Conservation (phyloP, 257 asterid species). For the Nicotiana otophora region DNA sequence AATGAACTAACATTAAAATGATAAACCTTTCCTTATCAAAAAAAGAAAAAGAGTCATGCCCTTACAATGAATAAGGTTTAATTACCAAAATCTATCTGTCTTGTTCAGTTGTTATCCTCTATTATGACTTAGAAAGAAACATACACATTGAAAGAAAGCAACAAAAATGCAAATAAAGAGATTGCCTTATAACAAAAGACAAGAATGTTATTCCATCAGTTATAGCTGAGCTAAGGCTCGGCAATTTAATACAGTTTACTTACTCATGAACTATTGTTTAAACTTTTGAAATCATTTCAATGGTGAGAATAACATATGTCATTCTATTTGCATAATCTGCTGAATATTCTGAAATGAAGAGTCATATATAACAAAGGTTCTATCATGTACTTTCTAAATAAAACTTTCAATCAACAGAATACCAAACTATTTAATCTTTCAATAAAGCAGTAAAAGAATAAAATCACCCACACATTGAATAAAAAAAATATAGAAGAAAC, state of each 20-base stretch:
- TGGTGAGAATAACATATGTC: too few species aligned
- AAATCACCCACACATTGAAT: too few species aligned
- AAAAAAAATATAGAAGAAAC: too few species aligned
- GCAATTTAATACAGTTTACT: neutral
- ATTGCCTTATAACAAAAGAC: neutral
- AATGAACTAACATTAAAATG: neutral
- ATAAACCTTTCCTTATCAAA: neutral
- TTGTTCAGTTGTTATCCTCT: neutral
- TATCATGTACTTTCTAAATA: too few species aligned
- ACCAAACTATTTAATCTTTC: too few species aligned
- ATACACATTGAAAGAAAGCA: neutral
- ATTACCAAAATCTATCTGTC: neutral
- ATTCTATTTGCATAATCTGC: too few species aligned
- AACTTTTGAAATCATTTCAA: too few species aligned
- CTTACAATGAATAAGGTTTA: neutral
- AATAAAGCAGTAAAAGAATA: too few species aligned
- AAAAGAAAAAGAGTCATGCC: too few species aligned
- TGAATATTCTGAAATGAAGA: too few species aligned
- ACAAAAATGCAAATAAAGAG: neutral
- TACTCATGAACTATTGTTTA: neutral
- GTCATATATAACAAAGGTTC: too few species aligned
- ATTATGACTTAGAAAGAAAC: neutral
- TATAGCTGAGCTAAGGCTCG: neutral
- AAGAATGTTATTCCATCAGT: neutral
- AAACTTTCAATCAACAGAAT: too few species aligned